Evolutionary conservation across 257 asterid genomes (phyloP), one percentile per base, ranked within the genome.

Genomic region (Plectranthus barbatus): DNA sequence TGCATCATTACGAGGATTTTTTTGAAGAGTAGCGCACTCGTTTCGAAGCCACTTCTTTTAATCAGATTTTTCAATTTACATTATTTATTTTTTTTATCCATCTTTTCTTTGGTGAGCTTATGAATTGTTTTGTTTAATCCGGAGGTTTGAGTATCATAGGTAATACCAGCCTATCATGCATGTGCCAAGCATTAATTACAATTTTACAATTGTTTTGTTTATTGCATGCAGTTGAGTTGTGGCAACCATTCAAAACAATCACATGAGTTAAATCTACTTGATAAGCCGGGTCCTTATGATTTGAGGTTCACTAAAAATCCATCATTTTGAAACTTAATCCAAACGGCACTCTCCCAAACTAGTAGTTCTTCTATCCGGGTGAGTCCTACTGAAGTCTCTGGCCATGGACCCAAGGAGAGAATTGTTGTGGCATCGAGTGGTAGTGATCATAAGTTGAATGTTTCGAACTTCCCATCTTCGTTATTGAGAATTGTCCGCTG

Each of bases 361-460:
- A 62, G 45, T 60, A 60, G 69, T 37, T 40, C 68, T 41, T 63
- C 77, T 51, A 10, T 21, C 11, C 45, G 59, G 3, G 56, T 67
- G 76, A 40, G 41, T 23, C 48, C 81, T 54, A 34, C 60, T 64
- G 77, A 70, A 58, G 55, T 39, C 10, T 33, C 47, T 33, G 44
- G 49, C 58, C 41, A 62, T 2, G 72, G 36, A 54, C 61, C 58
- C 49, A 74, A 80, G 13, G 75, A 71, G 69, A 79, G 72, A 24
- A 45, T 53, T 56, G 50, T 74, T 65, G 73, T 78, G 51, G 75
- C 74, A 15, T 77, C 74, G n/a, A 71, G 59, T 40, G 75, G 72
- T 50, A 69, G 71, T 73, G 95, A 87, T 72, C n/a, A n/a, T n/a
- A 90, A 87, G 74, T 36, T 81, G 81, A 91, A 91, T 80, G 97